Base-by-base conservation (phyloP, 768 basidiomycete species). In the Boletellus sp. region DNA sequence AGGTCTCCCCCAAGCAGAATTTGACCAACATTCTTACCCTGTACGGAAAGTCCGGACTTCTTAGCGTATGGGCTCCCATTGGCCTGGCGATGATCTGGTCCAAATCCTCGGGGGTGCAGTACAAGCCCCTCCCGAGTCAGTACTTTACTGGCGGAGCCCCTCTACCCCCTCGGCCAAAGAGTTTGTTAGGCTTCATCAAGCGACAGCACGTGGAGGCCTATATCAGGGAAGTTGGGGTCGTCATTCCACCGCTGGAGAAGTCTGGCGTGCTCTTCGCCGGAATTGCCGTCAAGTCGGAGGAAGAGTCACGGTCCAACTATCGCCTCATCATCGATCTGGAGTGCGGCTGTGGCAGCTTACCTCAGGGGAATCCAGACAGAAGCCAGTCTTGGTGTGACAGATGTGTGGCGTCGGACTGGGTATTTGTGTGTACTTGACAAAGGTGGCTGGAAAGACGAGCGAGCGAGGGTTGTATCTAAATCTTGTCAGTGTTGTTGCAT, bases 21-120 rank as follows among this genome's bases (percentile, higher is more conserved):
- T 4, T 56, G 43, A 3, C 11, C 9, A 60, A 57, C 23, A 51
- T 60, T 2, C 54, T 51, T 6, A 2, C 44, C 11, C 47, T 60
- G 24, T 60, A 50, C 33, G 55, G 54, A 32, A 0, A 1, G 8
- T 54, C 58, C 5, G 19, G 15, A 1, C 0, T 51, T 15, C n/a
- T 10, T 10, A 0, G 22, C 2, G 41, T 54, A 3, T 2, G 1
- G 12, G 13, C 17, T 5, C 4, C 24, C 32, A 12, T 31, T 3
- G 1, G 26, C 16, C 2, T 36, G 6, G 13, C 37, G 1, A 23
- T n/a, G 5, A 1, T 34, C 8, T 38, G 6, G 26, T n/a, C 47
- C 12, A 16, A 31, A 6, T 11, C 2, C 1, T 50, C 57, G 9
- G 42, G 48, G 2, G 40, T n/a, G 7, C 8, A 47, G 19, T 59